Base-by-base conservation (phyloP, 768 basidiomycete genomes). In the Amanita exitialis region DNA sequence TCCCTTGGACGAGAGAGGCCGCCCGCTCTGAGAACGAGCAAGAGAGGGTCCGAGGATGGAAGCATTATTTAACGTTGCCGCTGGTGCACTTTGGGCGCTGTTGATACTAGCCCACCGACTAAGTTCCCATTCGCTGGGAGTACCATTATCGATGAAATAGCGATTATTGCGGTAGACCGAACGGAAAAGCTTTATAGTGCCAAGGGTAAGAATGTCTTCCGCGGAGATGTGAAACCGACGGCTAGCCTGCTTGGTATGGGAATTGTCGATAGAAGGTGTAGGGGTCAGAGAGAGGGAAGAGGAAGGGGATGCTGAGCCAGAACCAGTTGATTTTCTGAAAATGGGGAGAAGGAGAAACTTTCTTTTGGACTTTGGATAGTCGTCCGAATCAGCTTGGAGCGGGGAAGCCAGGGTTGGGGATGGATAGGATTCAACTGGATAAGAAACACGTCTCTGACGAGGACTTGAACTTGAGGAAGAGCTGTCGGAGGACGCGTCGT, bases 141-240 rank as follows among this genome's bases (percentile, higher is more conserved):
- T 54, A 25, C 42, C 49, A 16, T 57, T 54, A 36, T 45, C 41
- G 18, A 18, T 38, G 18, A 39, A 18, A 10, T 42, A 44, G 21
- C 44, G 44, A 28, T 23, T 37, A 1, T 64, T 63, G 12, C 62
- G 62, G 6, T 68, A 68, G 27, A 64, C 62, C 21, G 69, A 45
- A 48, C 69, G 67, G 62, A 70, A 69, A 49, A 69, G 66, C 46
- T 68, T 68, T 54, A 66, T 68, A 27, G 67, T 66, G 25, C 68
- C 67, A 25, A 68, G 61, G 6, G 69, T 69, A 36, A 69, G 62
- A 20, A 69, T 66, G 45, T 68, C 69, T 49, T 68, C 65, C 3
- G 65, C 55, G 12, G 66, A 57, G 47, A 68, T 61, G 16, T 49
- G 52, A 36, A 53, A 56, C 27, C 64, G 63, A 47, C 60, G 61